A percentile compares a stretch with the other conserved stretches of the same genome.
phyloP scores from a whole-genome alignment of 352 stramenopile genomes.

The Phytophthora quininea region DNA sequence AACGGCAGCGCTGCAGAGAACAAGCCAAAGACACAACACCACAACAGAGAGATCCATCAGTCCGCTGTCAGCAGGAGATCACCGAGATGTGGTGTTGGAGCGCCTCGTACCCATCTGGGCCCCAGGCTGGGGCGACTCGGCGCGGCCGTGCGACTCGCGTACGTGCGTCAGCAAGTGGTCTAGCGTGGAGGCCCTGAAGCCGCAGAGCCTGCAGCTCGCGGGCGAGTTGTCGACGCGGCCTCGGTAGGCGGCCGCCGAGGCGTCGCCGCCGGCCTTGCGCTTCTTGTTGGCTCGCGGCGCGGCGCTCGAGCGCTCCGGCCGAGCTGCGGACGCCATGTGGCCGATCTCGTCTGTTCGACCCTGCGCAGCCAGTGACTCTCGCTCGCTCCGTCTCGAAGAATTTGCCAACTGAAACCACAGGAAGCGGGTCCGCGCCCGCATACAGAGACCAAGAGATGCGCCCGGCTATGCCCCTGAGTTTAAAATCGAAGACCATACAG shows the following conservation, averaged over 20 bases:
- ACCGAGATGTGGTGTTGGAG: constrained; percentile 12
- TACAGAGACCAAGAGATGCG: no score
- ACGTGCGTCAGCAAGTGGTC: constrained; percentile 61
- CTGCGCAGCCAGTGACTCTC: constrained; percentile 5
- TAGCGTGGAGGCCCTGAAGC: constrained; percentile 48
- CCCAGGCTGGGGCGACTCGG: constrained; percentile 8
- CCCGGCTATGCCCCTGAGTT: background rate
- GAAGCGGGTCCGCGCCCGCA: background rate
- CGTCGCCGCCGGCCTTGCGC: constrained; percentile 48
- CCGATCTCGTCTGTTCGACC: background rate
- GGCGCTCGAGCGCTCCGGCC: background rate
- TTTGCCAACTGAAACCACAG: constrained; percentile 56
- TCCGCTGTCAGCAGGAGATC: background rate
- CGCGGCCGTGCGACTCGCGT: constrained; percentile 40
- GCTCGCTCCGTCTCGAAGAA: constrained; percentile 45
- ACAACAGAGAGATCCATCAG: background rate
- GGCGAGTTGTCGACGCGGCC: constrained; percentile 6
- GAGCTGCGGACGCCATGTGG: constrained; percentile 12
- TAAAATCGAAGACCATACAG: constrained; percentile 8
- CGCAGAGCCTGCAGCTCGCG: constrained; percentile 47
- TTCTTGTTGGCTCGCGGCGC: constrained; percentile 48
- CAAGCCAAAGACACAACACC: background rate
- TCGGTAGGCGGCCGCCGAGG: constrained; percentile 13
- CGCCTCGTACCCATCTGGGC: constrained; percentile 58
- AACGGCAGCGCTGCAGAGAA: constrained; percentile 48